Percentiles rank a stretch among this genome's conserved stretches.
Evolutionary conservation across 768 basidiomycete species (phyloP).

Genomic region (Hortiboletus flavorubellus): DNA sequence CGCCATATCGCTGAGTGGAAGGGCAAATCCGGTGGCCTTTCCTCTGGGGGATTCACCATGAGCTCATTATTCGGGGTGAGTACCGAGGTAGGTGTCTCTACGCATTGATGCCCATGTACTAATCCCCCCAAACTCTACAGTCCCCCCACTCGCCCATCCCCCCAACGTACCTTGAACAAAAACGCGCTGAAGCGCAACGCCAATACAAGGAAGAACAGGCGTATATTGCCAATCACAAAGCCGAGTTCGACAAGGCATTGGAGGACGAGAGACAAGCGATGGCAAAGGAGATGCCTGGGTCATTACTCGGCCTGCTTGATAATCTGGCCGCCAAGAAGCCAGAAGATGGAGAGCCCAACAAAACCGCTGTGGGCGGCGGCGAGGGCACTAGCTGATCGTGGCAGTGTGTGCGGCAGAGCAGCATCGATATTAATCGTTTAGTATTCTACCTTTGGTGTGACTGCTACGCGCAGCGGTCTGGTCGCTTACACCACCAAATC

Average conservation of each 20-base stretch:
- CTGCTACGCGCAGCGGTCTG: too few species aligned
- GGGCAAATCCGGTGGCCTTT: constrained; percentile 37
- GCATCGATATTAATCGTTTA: background rate
- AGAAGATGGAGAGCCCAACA: background rate
- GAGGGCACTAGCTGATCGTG: constrained; percentile 1
- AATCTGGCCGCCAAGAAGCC: constrained; percentile 24
- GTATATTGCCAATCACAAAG: constrained; percentile 50
- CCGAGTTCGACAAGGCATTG: constrained; percentile 45
- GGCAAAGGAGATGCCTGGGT: constrained; percentile 46
- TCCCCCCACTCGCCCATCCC: constrained; percentile 35
- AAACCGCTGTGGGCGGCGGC: constrained; percentile 10
- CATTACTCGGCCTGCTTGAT: constrained; percentile 34
- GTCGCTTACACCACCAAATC: too few species aligned
- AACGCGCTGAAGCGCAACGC: constrained; percentile 47
- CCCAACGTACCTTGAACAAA: constrained; percentile 51
- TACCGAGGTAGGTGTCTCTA: constrained; percentile 26
- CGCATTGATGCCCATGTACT: background rate
- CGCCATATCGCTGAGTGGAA: constrained; percentile 83
- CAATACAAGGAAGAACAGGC: constrained; percentile 52
- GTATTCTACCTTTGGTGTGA: too few species aligned
- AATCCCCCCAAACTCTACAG: constrained; percentile 7
- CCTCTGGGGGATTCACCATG: constrained; percentile 41
- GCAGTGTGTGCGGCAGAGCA: too few species aligned
- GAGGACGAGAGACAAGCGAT: constrained; percentile 51
- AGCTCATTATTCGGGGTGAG: constrained; percentile 41